Evolutionary conservation across 768 basidiomycete species (phyloP), one percentile per base, ranked within the genome.

Genomic region (Leccinum disarticulatum): DNA sequence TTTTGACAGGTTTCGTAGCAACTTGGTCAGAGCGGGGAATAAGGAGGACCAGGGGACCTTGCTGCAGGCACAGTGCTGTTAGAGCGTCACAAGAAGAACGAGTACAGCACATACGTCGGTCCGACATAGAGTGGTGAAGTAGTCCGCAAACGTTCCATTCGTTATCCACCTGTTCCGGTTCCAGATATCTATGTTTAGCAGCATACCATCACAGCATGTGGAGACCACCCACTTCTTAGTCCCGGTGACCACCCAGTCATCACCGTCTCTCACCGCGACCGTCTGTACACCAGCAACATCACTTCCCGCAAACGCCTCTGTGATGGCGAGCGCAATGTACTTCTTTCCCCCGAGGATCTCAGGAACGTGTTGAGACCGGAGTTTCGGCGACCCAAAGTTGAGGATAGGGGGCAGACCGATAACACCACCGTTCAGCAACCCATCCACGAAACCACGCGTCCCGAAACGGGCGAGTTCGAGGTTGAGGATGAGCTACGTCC

Each of bases 231-330:
- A 89, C 91, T 96, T 96, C 75, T 98, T 98, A 6, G 93, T 95
- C 17, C 96, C 96, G 46, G 87, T 92, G 62, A 98, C 87, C 13
- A 94, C 81, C 88, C 90, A 96, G 46, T 87, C 77, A 64, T 91
- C 86, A 1, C 93, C 95, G 66, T 96, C 93, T 58, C 85, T 85
- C 57, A 84, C 83, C 1, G 95, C 95, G 1, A 87, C 89, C 58
- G 89, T 98, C 79, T 85, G 93, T 36, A 95, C 67, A 3, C 95
- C 93, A 53, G 84, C 74, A 3, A 94, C 92, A 64, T 94, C 91
- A 65, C 89, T 91, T 17, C 91, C 91, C 3, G 94, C 95, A 64
- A 95, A 96, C 0, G 95, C 93, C 75, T 98, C 96, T 50, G 87
- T 89, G 68, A 98, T 93, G 9, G 96, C 96, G 35, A 98, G 79